phyloP scores from a whole-genome alignment of 2,329 filamentous ascomycete species.

The Colletotrichum ledebouriae region DNA sequence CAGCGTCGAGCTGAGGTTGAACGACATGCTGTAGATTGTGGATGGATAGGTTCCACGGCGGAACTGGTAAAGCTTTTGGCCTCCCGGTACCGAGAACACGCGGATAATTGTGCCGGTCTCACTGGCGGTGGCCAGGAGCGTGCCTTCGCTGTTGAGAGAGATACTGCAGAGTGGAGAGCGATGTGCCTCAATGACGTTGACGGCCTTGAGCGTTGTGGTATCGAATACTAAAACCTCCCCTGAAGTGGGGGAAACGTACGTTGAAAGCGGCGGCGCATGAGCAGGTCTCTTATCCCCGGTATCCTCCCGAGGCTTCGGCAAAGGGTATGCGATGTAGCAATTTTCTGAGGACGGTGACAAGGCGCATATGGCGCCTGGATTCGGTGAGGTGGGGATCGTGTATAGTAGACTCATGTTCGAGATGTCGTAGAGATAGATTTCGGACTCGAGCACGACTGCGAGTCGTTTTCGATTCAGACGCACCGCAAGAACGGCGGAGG shows the following conservation, averaged over 20 bases:
- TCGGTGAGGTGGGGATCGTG: slow-evolving; percentile 94
- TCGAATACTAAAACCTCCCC: slow-evolving; percentile 96
- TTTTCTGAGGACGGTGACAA: slow-evolving; percentile 95
- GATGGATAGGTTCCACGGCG: slow-evolving; percentile 94
- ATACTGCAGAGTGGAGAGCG: slow-evolving; percentile 91
- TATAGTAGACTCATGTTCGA: slow-evolving; percentile 97
- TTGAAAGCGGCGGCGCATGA: slow-evolving; percentile 85
- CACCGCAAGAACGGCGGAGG: slow-evolving; percentile 94
- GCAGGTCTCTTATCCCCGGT: slow-evolving; percentile 72
- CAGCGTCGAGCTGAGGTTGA: slow-evolving; percentile 93
- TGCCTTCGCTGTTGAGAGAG: slow-evolving; percentile 92
- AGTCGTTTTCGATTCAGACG: slow-evolving; percentile 94
- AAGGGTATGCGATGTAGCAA: slow-evolving; percentile 94
- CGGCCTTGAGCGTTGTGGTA: slow-evolving; percentile 87
- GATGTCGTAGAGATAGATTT: slow-evolving; percentile 98
- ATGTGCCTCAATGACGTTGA: slow-evolving; percentile 96
- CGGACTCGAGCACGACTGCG: slow-evolving; percentile 92
- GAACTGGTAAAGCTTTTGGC: slow-evolving; percentile 96
- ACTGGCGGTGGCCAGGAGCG: slow-evolving; percentile 90
- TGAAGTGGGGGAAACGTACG: slow-evolving; percentile 85
- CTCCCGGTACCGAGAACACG: slow-evolving; percentile 91
- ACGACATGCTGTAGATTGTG: slow-evolving; percentile 98
- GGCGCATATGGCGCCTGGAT: slow-evolving; percentile 90
- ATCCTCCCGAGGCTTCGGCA: slow-evolving; percentile 80
- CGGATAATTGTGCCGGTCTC: slow-evolving; percentile 98